Base-by-base conservation (phyloP, 2,329 filamentous ascomycete species). In the Aspergillus fischeri region DNA sequence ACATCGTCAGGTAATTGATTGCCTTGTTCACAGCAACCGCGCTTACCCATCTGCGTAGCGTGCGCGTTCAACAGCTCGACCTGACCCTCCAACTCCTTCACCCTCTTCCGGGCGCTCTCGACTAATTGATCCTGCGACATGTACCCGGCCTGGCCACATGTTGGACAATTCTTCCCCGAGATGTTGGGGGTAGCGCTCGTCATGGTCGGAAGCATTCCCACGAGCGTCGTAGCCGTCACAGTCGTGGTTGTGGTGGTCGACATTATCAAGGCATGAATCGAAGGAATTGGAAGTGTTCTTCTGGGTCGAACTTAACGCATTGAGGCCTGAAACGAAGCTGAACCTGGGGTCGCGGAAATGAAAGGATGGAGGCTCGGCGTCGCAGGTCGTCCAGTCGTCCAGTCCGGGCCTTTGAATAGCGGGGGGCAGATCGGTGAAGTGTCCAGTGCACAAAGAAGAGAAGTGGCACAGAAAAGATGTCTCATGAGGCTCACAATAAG, bases 61-160 rank as follows among this genome's bases (percentile, higher is more conserved):
- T 81, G 82, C 52, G 78, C 74, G 49, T 78, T 83, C 56, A 85
- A 69, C 41, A 76, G 63, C 59, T 75, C 74, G 32, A 85, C 77
- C 65, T 86, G 81, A 42, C 78, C 77, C 67, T 86, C 81, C 50
- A 86, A 68, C 67, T 85, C 82, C 48, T 71, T 68, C 58, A 81
- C 75, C 51, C 76, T 67, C 58, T 70, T 71, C 63, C 76, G 74
- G 58, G 77, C 66, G 47, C 72, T 68, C 10, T 60, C 61, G 48
- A 63, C 62, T 20, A 65, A 56, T 9, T 65, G 58, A 49, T 68
- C 64, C 49, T 65, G 57, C 29, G 61, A 54, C 4, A 58, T 58
- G n/a, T 66, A 60, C 25, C 66, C 59, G 29, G 69, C 67, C 49
- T 69, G 70, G 54, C 76, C 75, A 61, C 76, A 78, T 49, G 71